Evolutionary conservation across 164 flowering plant species (phyloP), one percentile per base, ranked within the genome.

Genomic region (Kalanchoe fedtschenkoi): DNA sequence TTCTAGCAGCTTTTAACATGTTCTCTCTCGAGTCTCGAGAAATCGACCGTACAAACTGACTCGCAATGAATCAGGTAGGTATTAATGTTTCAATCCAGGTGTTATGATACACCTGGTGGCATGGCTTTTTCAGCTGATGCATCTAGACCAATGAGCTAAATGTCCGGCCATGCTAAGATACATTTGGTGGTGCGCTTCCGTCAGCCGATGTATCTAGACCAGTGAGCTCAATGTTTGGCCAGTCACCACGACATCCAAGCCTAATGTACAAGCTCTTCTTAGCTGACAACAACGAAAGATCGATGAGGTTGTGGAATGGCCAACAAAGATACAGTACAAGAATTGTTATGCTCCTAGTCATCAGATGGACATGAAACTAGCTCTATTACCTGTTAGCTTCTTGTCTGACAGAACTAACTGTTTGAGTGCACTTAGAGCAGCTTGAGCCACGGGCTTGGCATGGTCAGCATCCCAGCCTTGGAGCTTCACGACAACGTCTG

Each of bases 181-280:
- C 16, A 51, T 24, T 51, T 51, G 17, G 56, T 51, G 56, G 16
- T 3, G 61, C 51, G 30, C 68, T 26, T 46, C 34, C 37, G 13
- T 66, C 70, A n/a, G 60, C 60, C 56, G 87, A 79, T 33, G 95
- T 95, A 69, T 90, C 88, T 85, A 89, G 84, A 5, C 95, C 99
- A 21, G 97, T 93, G 38, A 96, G 96, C 55, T 83, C 81, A 76
- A 95, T 95, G 74, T 90, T 81, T 24, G 99, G 99, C 99, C 99
- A 95, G 70, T 95, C 99, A 24, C 97, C 97, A 0, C 96, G 86
- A 44, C 99, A 95, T 64, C 99, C 97, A 69, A 95, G 66, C 75
- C 96, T 87, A 74, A 90, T 82, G 66, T 95, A 95, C 14, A 95
- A 80, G 74, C 84, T 84, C 81, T 90, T 95, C 74, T 85, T 95